These are phyloP conservation scores for Ustilago xerochloae DNA, from an alignment of 1,284 basidiomycete species.

Conservation along the genomic window DNA sequence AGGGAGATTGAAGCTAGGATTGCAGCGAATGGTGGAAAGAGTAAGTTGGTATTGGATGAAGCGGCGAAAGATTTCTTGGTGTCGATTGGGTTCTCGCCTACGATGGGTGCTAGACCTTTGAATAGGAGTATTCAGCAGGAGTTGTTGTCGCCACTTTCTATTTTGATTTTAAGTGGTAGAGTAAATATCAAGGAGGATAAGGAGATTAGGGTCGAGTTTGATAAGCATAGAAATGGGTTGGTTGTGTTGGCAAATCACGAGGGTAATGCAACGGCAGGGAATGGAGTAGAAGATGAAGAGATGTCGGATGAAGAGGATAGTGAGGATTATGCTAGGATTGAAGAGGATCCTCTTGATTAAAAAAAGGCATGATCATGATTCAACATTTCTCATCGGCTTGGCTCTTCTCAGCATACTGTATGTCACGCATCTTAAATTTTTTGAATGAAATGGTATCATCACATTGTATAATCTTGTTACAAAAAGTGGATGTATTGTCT, in stretches of 20 bases:
- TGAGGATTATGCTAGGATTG: constrained; percentile 39
- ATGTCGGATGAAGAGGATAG: constrained; percentile 65
- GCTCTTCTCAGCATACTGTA: not conserved
- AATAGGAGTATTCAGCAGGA: constrained; percentile 92
- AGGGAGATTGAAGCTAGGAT: constrained; percentile 79
- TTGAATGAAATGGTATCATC: not conserved
- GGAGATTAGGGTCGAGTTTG: constrained; percentile 80
- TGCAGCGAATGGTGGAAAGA: constrained; percentile 78
- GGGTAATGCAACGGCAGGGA: constrained; percentile 3
- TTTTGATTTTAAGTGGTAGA: constrained; percentile 85
- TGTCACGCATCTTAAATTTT: not conserved
- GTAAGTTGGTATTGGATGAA: constrained; percentile 80
- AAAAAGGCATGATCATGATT: not conserved
- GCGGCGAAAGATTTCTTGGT: constrained; percentile 82
- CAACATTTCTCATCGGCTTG: not conserved
- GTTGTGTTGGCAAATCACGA: constrained; percentile 85
- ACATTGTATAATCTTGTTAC: no score
- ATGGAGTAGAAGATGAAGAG: constrained; percentile 52
- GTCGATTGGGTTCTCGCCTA: constrained; percentile 71
- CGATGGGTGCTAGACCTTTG: constrained; percentile 80
- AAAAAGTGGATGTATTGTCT: not conserved
- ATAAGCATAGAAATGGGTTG: constrained; percentile 84
- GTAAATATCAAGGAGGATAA: constrained; percentile 85
- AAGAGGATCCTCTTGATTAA: constrained; percentile 57
- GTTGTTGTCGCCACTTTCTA: constrained; percentile 89